Base-by-base conservation (phyloP, 2,329 filamentous ascomycete genomes). In the Volutella citrinella region DNA sequence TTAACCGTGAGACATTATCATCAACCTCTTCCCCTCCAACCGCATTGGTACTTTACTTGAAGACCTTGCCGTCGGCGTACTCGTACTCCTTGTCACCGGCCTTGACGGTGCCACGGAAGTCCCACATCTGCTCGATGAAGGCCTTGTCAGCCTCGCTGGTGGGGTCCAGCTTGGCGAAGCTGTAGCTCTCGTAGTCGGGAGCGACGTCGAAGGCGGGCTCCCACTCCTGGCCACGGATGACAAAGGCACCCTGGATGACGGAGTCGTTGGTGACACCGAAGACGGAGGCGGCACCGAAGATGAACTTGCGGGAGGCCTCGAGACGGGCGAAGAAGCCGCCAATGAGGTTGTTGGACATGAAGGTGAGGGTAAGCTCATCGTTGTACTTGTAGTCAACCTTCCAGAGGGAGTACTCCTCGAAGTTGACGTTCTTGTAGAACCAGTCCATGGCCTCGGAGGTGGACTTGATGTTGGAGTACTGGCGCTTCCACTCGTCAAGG, bases 281-380 rank as follows among this genome's bases (percentile, higher is more conserved):
- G 52, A 98, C 93, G 52, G 87, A 91, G 56, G 81, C 80, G 58
- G 76, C 81, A 56, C 93, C 93, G 71, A 98, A 97, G 64, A 98
- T 70, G 79, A 88, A 95, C 84, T 98, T 98, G 76, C 93, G 90
- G 63, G 88, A 95, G 48, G 65, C 93, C 79, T 98, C 93, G 42
- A 98, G 87, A 77, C 93, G 93, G 66, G 81, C 79, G 74, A 96
- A 95, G 81, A 98, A 95, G 66, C 93, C 93, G 70, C 87, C 90
- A 64, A 98, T 91, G 68, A 97, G 75, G 81, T 98, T 98, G 78
- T 85, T 87, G 55, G 88, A 91, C 93, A 98, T 98, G 86, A 98
- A 98, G 61, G 85, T 86, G 69, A 93, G 74, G 61, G 88, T 96
- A 53, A 98, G 80, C 82, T 98, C 93, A 43, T 95, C 82, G 70